Conservation (phyloP, 1,139 yeast species). For the Suhomyces panamericanus region DNA sequence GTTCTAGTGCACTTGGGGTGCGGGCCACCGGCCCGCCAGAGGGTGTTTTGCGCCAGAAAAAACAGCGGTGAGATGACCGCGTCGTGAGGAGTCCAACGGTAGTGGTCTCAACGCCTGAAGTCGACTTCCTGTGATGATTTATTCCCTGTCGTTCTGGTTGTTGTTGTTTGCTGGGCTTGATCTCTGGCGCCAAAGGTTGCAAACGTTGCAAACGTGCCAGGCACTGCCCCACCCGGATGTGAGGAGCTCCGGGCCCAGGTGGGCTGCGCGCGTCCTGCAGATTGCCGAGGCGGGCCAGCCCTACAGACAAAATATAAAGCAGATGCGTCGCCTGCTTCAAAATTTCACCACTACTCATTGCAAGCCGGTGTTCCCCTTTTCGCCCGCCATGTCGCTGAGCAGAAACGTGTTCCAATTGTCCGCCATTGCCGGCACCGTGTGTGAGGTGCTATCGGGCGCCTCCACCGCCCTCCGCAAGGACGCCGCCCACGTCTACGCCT, state of each 20-base stretch:
- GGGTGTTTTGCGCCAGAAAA: not conserved
- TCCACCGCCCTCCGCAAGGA: constrained; percentile 24
- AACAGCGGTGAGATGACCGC: no score
- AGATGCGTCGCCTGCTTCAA: constrained; percentile 2
- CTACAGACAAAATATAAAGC: constrained; percentile 2
- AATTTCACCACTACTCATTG: not conserved
- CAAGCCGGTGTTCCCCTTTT: not conserved
- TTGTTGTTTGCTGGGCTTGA: no score
- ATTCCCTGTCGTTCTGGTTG: no score
- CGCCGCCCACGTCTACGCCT: constrained; percentile 19
- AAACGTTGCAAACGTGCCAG: not conserved
- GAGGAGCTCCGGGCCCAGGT: not conserved
- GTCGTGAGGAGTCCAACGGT: no score
- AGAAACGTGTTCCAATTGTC: constrained; percentile 28
- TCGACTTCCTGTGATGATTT: no score
- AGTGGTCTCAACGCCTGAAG: no score
- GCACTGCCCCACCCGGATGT: constrained; percentile 2
- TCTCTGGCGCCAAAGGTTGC: no score
- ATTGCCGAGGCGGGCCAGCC: constrained; percentile 11
- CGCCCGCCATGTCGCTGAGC: constrained; percentile 13
- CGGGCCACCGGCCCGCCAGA: not conserved
- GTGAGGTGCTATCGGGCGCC: constrained; percentile 27
- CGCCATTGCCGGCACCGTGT: constrained; percentile 29
- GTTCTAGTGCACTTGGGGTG: not conserved
- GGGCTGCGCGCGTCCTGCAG: constrained; percentile 6